Percentiles rank a stretch among this genome's conserved stretches.
Conservation (phyloP, 2,329 filamentous ascomycete species). For the Herpotrichia juniperi region DNA sequence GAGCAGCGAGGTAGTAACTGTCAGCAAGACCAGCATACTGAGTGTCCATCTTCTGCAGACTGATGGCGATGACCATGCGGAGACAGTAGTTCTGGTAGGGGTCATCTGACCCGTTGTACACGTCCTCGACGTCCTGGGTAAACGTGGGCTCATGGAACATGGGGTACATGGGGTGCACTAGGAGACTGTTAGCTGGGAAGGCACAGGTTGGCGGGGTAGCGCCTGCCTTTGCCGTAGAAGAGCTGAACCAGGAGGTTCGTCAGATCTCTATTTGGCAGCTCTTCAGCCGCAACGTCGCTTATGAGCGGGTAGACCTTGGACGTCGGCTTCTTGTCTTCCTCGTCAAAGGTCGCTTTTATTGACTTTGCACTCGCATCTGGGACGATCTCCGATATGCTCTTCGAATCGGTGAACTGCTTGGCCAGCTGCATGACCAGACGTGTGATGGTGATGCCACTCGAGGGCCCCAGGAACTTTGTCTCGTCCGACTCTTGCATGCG, state of each 20-base stretch:
- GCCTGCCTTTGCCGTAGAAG: constrained; percentile 79
- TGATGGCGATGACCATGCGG: constrained; percentile 92
- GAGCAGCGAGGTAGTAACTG: constrained; percentile 90
- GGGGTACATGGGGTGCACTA: constrained; percentile 88
- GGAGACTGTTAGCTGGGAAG: constrained; percentile 16
- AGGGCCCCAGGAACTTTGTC: constrained; percentile 87
- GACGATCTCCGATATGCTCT: constrained; percentile 90
- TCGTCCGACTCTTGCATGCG: constrained; percentile 85
- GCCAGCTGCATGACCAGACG: constrained; percentile 95
- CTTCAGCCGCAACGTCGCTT: constrained; percentile 79
- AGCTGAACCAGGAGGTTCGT: constrained; percentile 82
- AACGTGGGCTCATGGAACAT: constrained; percentile 85
- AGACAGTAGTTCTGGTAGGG: constrained; percentile 87
- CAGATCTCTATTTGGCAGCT: constrained; percentile 74
- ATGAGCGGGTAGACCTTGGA: constrained; percentile 89
- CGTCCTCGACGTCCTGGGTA: constrained; percentile 75
- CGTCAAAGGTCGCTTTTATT: constrained; percentile 70
- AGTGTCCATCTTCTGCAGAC: constrained; percentile 87
- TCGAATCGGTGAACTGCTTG: constrained; percentile 88
- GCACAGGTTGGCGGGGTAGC: not conserved
- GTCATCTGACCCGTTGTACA: constrained; percentile 77
- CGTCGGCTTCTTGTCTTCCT: constrained; percentile 70
- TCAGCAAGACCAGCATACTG: constrained; percentile 93
- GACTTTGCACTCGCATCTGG: constrained; percentile 73
- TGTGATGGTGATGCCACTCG: constrained; percentile 94